Evolutionary conservation across 1,139 yeast species (phyloP).

Genomic region (Kurtzmaniella quercitrusa): DNA sequence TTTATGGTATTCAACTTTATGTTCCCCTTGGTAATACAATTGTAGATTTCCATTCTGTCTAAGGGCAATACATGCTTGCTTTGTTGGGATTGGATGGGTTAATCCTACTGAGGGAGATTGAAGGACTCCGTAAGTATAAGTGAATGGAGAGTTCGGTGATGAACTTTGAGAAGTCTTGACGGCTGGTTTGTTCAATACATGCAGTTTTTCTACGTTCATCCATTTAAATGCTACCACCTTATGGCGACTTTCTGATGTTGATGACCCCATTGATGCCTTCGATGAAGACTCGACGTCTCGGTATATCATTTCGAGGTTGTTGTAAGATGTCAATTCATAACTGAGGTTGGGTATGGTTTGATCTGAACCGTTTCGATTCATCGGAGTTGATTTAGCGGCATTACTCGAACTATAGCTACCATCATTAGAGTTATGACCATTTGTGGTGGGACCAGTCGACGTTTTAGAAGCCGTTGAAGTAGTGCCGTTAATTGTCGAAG

Average conservation of each 20-base stretch:
- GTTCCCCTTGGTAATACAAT: constrained; percentile 60
- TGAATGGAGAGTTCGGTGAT: constrained; percentile 12
- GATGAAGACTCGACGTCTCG: constrained; percentile 24
- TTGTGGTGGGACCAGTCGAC: neutral
- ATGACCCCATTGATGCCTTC: neutral
- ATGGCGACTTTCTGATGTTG: neutral
- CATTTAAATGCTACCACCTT: constrained; percentile 52
- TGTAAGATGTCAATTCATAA: constrained; percentile 44
- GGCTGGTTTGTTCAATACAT: constrained; percentile 53
- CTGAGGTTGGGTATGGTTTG: constrained; percentile 14
- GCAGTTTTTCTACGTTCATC: constrained; percentile 66
- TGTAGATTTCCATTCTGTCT: constrained; percentile 60
- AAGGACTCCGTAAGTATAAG: constrained; percentile 51
- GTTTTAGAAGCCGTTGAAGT: neutral
- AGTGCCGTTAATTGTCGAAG: constrained; percentile 1
- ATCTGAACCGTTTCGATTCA: neutral
- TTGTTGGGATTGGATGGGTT: constrained; percentile 63
- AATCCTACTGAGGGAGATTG: constrained; percentile 61
- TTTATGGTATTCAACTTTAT: constrained; percentile 53
- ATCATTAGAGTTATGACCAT: constrained; percentile 3
- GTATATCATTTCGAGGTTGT: constrained; percentile 44
- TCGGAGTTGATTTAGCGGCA: constrained; percentile 2
- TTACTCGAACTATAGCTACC: neutral
- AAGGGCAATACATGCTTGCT: constrained; percentile 68
- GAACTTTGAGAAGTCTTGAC: constrained; percentile 11